A percentile compares a stretch with the other conserved stretches of the same genome.
Conservation (phyloP, 192 early-diverging fungal species). For the Haplosporangium gracile region DNA sequence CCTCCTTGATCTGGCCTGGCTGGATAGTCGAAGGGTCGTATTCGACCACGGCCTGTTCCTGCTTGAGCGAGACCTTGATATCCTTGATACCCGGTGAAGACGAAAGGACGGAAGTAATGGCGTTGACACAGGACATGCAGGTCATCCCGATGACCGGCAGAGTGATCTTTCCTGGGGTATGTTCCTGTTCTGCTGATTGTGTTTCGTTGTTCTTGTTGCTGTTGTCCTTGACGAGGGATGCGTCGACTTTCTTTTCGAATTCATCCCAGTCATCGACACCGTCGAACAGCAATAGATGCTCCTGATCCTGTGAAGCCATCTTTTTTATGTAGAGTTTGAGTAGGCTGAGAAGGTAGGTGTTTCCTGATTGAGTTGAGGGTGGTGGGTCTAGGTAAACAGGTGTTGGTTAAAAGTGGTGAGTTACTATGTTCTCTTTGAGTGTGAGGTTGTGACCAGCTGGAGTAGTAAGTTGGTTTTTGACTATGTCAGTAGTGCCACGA, state of each 20-base stretch:
- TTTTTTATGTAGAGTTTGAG: not conserved
- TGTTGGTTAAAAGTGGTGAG: not conserved
- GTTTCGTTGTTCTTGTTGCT: slow-evolving; percentile 11
- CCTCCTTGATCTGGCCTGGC: slow-evolving; percentile 60
- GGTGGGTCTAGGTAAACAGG: not conserved
- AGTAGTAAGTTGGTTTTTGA: not conserved
- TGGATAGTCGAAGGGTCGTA: slow-evolving; percentile 58
- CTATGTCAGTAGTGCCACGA: not conserved
- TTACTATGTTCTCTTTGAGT: not conserved
- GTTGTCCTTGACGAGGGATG: slow-evolving; percentile 23
- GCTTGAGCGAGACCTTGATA: slow-evolving; percentile 68
- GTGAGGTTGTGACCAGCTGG: not conserved
- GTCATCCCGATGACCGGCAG: slow-evolving; percentile 73
- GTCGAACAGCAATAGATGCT: slow-evolving; percentile 47
- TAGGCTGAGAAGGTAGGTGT: not conserved
- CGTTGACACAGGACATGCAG: slow-evolving; percentile 85
- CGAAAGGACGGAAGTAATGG: slow-evolving; percentile 65
- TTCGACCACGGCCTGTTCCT: slow-evolving; percentile 68
- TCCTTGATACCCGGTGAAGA: slow-evolving; percentile 63
- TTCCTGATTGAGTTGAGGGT: not conserved
- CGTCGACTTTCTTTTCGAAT: slow-evolving; percentile 46
- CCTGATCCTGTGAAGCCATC: slow-evolving; percentile 39
- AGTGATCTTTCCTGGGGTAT: slow-evolving; percentile 28
- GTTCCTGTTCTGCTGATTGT: not conserved
- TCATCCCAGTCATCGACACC: slow-evolving; percentile 48